phyloP scores from a whole-genome alignment of 257 asterid genomes.

The Cruciata laevipes region DNA sequence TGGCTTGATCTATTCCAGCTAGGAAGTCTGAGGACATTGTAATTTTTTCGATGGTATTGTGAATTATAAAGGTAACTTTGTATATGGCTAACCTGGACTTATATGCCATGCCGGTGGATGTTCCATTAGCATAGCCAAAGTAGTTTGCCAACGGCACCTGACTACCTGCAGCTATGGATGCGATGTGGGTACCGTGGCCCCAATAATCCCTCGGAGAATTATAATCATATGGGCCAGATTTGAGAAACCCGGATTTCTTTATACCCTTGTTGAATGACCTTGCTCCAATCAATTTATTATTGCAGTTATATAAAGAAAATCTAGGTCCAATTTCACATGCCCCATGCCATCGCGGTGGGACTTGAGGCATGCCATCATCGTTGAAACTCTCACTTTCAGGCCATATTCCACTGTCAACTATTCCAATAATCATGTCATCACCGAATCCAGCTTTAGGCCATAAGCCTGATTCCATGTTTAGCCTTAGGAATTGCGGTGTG shows the following conservation, averaged over 20 bases:
- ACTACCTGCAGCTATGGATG: constrained; percentile 13
- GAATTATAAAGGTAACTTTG: not conserved
- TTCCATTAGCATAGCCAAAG: constrained; percentile 18
- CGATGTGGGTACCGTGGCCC: constrained; percentile 21
- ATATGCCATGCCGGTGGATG: constrained; percentile 19
- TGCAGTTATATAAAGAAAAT: constrained; percentile 13
- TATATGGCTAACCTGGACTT: constrained; percentile 17
- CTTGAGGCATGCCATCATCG: constrained; percentile 12
- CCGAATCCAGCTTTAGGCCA: constrained; percentile 5
- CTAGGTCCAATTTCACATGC: constrained; percentile 14
- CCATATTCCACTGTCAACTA: constrained; percentile 19
- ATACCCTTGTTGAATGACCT: constrained; percentile 10
- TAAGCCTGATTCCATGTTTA: not conserved
- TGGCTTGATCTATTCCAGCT: constrained; percentile 21
- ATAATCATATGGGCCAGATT: constrained; percentile 9
- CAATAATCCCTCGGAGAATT: constrained; percentile 13
- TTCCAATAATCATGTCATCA: constrained; percentile 16
- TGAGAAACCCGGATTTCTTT: constrained; percentile 3
- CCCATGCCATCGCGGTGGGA: constrained; percentile 17
- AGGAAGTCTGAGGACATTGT: constrained; percentile 7
- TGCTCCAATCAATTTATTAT: constrained; percentile 18
- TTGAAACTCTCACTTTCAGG: constrained; percentile 16
- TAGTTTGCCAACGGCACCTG: constrained; percentile 6
- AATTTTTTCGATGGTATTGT: too few relatives aligned
- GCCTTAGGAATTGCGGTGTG: constrained; percentile 21